Evolutionary conservation across 148 eudicot genomes (phyloP).

Genomic region (Cornus kousa): DNA sequence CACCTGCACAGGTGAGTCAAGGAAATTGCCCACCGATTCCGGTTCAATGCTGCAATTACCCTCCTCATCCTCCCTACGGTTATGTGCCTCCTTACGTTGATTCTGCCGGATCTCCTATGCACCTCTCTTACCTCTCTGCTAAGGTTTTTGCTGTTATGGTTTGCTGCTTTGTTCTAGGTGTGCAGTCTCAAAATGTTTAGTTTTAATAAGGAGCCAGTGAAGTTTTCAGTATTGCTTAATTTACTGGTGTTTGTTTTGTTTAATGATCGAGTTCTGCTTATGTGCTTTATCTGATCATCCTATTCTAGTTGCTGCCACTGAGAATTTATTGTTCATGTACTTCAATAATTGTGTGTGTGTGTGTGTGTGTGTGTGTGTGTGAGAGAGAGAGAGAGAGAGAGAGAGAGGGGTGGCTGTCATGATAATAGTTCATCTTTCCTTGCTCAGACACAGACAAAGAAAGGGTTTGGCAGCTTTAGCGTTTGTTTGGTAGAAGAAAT

Average conservation of each 20-base stretch:
- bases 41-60: neutral
- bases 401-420: too few relatives aligned
- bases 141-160: neutral
- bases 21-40: constrained; percentile 3
- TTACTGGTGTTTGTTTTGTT: neutral
- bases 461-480: too few relatives aligned
- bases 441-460: too few relatives aligned
- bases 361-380: too few relatives aligned
- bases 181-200: neutral
- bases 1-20: neutral
- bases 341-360: too few relatives aligned
- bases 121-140: constrained; percentile 1
- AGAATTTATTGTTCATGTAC: too few relatives aligned
- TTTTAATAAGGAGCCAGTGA: too few relatives aligned
- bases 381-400: too few relatives aligned
- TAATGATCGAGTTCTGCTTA: neutral
- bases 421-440: too few relatives aligned
- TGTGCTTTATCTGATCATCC: neutral
- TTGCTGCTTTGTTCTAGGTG: neutral
- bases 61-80: neutral
- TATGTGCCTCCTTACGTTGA: neutral
- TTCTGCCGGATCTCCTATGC: neutral
- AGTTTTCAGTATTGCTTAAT: too few relatives aligned
- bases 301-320: neutral
- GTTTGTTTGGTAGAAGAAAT: too few relatives aligned